Conservation (phyloP, 2,329 filamentous ascomycete species). For the Xylaria sp. region DNA sequence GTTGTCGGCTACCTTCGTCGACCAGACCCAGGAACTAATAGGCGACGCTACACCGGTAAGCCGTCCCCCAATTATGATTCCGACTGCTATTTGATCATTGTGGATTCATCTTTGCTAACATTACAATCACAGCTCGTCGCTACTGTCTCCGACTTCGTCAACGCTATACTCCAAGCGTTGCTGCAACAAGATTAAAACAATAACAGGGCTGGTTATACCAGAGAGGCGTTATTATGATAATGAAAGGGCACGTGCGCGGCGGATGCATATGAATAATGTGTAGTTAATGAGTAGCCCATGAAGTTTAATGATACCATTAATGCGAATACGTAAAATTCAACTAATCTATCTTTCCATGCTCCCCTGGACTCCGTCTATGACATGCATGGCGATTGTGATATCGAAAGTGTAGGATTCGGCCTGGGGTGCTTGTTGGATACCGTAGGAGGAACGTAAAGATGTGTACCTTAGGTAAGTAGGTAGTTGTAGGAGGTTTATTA, state of each 20-base stretch:
- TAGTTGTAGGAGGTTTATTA: neutral
- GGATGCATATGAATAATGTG: conserved; percentile 37
- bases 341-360: neutral
- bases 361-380: neutral
- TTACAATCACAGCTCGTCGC: conserved; percentile 43
- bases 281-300: conserved; percentile 45
- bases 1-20: conserved; percentile 54
- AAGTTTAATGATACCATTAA: conserved; percentile 41
- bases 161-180: conserved; percentile 47
- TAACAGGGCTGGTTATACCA: neutral
- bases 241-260: conserved; percentile 30
- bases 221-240: conserved; percentile 24
- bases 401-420: neutral
- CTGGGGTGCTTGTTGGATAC: conserved; percentile 9
- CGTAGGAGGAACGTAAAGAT: neutral
- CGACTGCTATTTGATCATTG: neutral
- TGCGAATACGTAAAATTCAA: conserved; percentile 25
- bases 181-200: conserved; percentile 33
- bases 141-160: conserved; percentile 47
- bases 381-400: neutral
- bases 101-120: conserved; percentile 25
- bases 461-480: neutral
- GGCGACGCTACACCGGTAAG: conserved; percentile 57
- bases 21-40: conserved; percentile 57
- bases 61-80: neutral